Evolutionary conservation across 805 yeast species (phyloP).

Genomic region (Tanozyma kutaoensis): DNA sequence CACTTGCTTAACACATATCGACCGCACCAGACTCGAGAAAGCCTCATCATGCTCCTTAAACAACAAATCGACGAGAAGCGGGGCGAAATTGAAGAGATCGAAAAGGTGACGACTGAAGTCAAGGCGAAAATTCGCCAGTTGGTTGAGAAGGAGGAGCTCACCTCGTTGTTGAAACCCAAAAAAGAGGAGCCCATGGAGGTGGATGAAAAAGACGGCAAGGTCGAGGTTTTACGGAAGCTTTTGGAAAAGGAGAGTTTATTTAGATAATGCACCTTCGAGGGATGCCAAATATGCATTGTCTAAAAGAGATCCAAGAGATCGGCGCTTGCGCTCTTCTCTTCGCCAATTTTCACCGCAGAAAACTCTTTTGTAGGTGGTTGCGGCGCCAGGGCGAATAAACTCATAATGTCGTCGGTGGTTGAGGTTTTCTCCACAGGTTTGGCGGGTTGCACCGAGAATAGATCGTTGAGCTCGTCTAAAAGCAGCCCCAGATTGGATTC

Average conservation of each 20-base stretch:
- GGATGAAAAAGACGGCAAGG: no score
- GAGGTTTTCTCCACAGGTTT: constrained; percentile 4
- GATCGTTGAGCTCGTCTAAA: constrained; percentile 65
- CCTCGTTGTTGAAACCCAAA: no score
- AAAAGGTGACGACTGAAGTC: constrained; percentile 24
- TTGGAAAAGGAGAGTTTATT: no score
- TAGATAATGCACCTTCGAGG: no score
- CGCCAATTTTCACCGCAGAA: background rate
- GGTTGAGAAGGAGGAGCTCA: constrained; percentile 3
- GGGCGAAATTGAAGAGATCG: constrained; percentile 35
- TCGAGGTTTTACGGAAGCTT: no score
- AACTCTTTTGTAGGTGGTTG: background rate
- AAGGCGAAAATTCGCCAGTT: constrained; percentile 19
- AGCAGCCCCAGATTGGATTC: constrained; percentile 5
- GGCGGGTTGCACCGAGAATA: constrained; percentile 35
- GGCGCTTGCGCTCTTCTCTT: constrained; percentile 6
- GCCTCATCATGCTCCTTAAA: constrained; percentile 60
- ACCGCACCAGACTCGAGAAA: constrained; percentile 91
- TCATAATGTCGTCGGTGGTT: constrained; percentile 31
- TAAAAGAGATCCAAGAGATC: constrained; percentile 27
- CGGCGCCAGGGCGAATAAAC: constrained; percentile 21
- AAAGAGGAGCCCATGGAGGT: no score
- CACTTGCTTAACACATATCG: constrained; percentile 86
- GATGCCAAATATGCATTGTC: background rate
- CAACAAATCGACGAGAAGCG: constrained; percentile 57